Base-by-base conservation (phyloP, 2,329 filamentous ascomycete species). In the Macroventuria anomochaeta region DNA sequence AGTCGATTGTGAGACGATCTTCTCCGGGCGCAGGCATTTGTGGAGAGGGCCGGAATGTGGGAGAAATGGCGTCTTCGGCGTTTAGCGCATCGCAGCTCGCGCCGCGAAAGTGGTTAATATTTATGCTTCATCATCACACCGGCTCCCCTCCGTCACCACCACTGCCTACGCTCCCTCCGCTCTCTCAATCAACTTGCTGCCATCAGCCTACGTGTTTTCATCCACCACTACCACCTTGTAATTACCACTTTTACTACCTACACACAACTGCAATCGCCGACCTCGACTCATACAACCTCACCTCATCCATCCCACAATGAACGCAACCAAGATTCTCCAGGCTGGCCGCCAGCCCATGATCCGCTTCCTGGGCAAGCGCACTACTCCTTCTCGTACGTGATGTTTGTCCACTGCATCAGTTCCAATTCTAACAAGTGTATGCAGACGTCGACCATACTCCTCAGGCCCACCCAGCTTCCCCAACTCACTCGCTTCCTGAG, bases 401-500 rank as follows among this genome's bases (percentile, higher is more conserved):
- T 12, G 18, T 21, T 13, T 7, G 12, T 13, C 21, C 18, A 15
- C n/a, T 39, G 26, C 26, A 13, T 26, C 8, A 44, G 37, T 11
- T 28, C 10, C 36, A 10, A 32, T 33, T 34, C 61, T 68, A 46
- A 71, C 46, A 26, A 38, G 21, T 15, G 26, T 13, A 26, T 23
- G 23, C 76, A 91, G 89, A 87, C 65, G 70, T 91, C 70, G 89
- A 92, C 80, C 88, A 91, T 81, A 81, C 86, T 38, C 88, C 88
- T 58, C 83, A 86, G 63, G 83, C 85, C 64, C 89, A 92, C 80
- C 89, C 89, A 32, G 88, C 87, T 55, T 87, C 88, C 23, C 88
- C 88, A 37, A 82, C 81, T 29, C 79, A 85, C 67, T 77, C 80
- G 28, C 86, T 92, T 20, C 89, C 89, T 34, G 75, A 82, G 61